Evolutionary conservation across 441 rosid species (phyloP).

Genomic region (Erodium texanum): DNA sequence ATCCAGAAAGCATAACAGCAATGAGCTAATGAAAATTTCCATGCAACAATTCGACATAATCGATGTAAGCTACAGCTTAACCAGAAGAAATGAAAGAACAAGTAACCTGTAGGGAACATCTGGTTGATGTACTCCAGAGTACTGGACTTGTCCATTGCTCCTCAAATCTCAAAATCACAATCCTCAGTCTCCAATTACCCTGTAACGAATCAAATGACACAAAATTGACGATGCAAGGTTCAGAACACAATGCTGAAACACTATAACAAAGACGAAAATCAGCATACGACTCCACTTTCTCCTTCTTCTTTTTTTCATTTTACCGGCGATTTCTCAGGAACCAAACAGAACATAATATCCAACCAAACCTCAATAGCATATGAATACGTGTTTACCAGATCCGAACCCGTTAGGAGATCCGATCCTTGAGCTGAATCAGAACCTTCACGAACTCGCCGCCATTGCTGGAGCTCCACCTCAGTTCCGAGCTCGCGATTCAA

Average conservation of each 20-base stretch:
- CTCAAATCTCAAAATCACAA: background rate
- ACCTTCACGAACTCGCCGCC: background rate
- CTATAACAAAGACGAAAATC: background rate
- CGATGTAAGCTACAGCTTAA: background rate
- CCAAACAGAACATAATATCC: background rate
- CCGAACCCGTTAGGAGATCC: background rate
- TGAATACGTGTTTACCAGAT: background rate
- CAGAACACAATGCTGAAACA: background rate
- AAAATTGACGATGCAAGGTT: background rate
- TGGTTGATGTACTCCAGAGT: conserved; percentile 93
- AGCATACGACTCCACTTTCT: background rate
- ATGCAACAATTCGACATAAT: background rate
- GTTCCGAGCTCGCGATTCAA: background rate
- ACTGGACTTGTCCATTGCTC: conserved; percentile 76
- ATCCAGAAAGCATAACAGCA: background rate
- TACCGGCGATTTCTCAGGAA: background rate
- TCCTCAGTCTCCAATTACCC: background rate
- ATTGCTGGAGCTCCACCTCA: background rate
- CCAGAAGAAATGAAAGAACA: background rate
- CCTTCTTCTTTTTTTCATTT: background rate
- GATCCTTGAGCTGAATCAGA: background rate
- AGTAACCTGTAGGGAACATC: conserved; percentile 93
- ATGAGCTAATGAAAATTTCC: background rate
- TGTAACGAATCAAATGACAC: background rate
- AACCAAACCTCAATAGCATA: background rate